phyloP scores from a whole-genome alignment of 441 rosid species.

The Pelargonium citronellum region DNA sequence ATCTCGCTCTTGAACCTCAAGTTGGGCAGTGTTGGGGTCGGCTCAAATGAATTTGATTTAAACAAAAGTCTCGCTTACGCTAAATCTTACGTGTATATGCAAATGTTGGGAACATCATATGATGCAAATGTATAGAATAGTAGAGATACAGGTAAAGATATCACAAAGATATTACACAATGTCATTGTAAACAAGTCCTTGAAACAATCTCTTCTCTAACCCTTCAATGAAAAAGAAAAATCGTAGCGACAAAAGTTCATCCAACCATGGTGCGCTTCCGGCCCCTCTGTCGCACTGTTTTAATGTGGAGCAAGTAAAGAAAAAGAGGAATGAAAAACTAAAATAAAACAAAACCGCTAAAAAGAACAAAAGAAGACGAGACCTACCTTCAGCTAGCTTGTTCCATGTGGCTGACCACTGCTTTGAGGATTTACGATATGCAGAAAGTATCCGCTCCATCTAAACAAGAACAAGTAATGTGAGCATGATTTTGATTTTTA shows the following conservation, averaged over 20 bases:
- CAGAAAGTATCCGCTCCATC: constrained; percentile 77
- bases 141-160: neutral
- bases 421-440: constrained; percentile 82
- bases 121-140: neutral
- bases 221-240: constrained; percentile 3
- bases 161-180: constrained; percentile 8
- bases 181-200: neutral
- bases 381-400: constrained; percentile 84
- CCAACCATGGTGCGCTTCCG: constrained; percentile 92
- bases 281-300: constrained; percentile 79
- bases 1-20: too few relatives aligned
- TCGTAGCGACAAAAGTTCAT: constrained; percentile 26
- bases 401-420: constrained; percentile 91
- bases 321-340: constrained; percentile 8
- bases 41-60: too few relatives aligned
- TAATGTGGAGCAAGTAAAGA: constrained; percentile 12
- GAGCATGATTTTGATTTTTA: constrained; percentile 9
- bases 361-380: constrained; percentile 10
- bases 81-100: too few relatives aligned
- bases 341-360: neutral
- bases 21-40: too few relatives aligned
- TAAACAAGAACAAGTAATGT: constrained; percentile 20
- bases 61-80: too few relatives aligned
- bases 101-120: too few relatives aligned
- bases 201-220: constrained; percentile 9